A percentile compares a stretch with the other conserved stretches of the same genome.
phyloP scores from a whole-genome alignment of 768 basidiomycete genomes.

The Pulveroboletus sp. region DNA sequence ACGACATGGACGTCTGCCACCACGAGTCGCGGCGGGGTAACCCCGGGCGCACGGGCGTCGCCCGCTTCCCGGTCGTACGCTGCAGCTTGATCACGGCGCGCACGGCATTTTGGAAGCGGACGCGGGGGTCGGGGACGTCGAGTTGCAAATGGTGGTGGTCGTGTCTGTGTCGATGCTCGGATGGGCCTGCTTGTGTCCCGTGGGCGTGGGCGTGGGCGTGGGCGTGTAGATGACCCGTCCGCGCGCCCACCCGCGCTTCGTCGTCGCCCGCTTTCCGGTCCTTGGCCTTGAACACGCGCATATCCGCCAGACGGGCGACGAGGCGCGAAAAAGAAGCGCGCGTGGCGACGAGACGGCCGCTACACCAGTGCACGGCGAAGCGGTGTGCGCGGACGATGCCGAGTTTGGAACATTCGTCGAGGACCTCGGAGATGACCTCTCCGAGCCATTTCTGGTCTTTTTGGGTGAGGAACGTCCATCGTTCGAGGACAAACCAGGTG shows the following conservation, averaged over 20 bases:
- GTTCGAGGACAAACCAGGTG: constrained; percentile 49
- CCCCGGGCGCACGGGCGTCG: constrained; percentile 18
- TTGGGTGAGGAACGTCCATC: constrained; percentile 42
- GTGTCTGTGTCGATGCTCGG: neutral
- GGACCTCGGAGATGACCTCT: constrained; percentile 32
- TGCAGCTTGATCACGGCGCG: constrained; percentile 43
- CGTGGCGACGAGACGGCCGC: constrained; percentile 7
- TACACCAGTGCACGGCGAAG: constrained; percentile 22
- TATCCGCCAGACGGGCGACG: constrained; percentile 10
- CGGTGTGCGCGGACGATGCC: constrained; percentile 26
- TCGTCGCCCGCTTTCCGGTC: neutral
- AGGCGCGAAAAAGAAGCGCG: constrained; percentile 8
- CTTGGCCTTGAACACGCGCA: neutral
- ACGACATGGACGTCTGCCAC: constrained; percentile 20
- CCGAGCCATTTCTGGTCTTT: constrained; percentile 47
- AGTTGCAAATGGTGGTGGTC: constrained; percentile 16
- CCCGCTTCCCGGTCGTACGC: constrained; percentile 26
- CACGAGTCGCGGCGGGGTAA: constrained; percentile 26
- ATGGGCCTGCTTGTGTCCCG: neutral
- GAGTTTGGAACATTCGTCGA: constrained; percentile 18
- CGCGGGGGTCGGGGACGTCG: constrained; percentile 22
- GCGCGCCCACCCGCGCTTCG: neutral
- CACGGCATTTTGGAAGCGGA: constrained; percentile 40
- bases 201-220: constrained; percentile 6
- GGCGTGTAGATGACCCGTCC: no score